Base-by-base conservation (phyloP, 2,329 filamentous ascomycete species). In the Phyllosticta ampelicida region DNA sequence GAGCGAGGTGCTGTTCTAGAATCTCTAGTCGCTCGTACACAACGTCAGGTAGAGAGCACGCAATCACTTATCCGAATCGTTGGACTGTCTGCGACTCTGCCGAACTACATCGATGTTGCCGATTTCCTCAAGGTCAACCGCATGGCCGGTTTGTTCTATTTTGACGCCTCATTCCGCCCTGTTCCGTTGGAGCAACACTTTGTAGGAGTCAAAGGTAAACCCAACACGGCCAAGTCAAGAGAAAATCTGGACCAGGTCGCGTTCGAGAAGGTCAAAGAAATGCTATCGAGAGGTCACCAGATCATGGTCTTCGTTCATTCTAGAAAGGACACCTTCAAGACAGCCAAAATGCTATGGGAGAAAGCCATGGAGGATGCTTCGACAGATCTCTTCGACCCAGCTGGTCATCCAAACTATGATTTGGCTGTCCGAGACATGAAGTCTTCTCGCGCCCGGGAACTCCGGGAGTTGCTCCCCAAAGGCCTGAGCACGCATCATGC, bases 241-340 rank as follows among this genome's bases (percentile, higher is more conserved):
- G 92, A 96, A 44, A 97, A 97, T 63, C 77, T 99, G 26, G 94
- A 99, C 65, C 80, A 80, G 21, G 85, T 90, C 2, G 85, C 90
- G 0, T 99, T 95, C 68, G 91, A 97, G 64, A 99, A 99, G 70
- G 90, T 96, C 52, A 86, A 85, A 64, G 87, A 94, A 55, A 96
- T 99, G 91, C 78, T 99, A 2, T 84, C 90, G 68, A 78, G 80
- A 60, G 91, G 89, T n/a, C 94, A 99, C 67, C 94, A 99, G 71
- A 82, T 99, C 63, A 99, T 99, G 95, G 92, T 99, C 0, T 99
- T 99, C 71, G 95, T 99, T 10, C 95, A 99, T 71, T 96, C 92
- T 0, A 82, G 94, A 23, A 91, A 95, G 69, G 95, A 99, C 65
- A 99, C 95, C 0, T 84, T 95, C 63, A 82, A 87, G 61, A 95